These are phyloP conservation scores for Blastocystis sp. DNA, from an alignment of 352 stramenopile species.

Conservation along the genomic window DNA sequence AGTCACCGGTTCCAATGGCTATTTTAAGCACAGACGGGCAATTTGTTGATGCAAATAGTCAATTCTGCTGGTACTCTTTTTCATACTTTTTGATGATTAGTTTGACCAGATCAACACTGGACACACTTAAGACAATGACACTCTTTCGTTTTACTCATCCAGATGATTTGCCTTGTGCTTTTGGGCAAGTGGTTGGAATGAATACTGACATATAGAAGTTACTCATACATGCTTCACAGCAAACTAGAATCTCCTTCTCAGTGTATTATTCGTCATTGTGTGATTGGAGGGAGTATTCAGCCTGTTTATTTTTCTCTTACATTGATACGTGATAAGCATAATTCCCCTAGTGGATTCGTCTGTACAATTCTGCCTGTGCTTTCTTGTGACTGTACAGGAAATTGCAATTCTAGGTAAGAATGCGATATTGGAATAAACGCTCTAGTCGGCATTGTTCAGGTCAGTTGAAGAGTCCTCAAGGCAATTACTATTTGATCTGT, in stretches of 20 bases:
- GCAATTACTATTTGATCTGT: conserved; percentile 56
- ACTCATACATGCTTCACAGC: conserved; percentile 56
- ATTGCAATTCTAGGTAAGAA: conserved; percentile 27
- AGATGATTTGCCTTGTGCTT: conserved; percentile 63
- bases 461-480: conserved; percentile 13
- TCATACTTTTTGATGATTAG: neutral
- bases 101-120: conserved; percentile 15
- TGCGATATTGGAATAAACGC: neutral
- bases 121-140: conserved; percentile 46
- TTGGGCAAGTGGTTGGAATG: neutral
- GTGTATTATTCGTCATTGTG: conserved; percentile 63
- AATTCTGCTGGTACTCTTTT: conserved; percentile 24
- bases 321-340: conserved; percentile 39
- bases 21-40: conserved; percentile 61
- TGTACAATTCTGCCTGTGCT: conserved; percentile 63
- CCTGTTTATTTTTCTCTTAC: conserved; percentile 53
- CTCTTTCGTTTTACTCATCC: conserved; percentile 62
- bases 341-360: neutral
- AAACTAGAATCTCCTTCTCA: conserved; percentile 1
- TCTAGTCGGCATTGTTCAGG: conserved; percentile 41
- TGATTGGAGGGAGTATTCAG: conserved; percentile 41
- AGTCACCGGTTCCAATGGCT: conserved; percentile 39
- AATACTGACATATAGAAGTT: conserved; percentile 3
- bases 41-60: conserved; percentile 61
- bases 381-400: conserved; percentile 57